Conservation (phyloP, 148 eudicot genomes). For the Cornus kousa region DNA sequence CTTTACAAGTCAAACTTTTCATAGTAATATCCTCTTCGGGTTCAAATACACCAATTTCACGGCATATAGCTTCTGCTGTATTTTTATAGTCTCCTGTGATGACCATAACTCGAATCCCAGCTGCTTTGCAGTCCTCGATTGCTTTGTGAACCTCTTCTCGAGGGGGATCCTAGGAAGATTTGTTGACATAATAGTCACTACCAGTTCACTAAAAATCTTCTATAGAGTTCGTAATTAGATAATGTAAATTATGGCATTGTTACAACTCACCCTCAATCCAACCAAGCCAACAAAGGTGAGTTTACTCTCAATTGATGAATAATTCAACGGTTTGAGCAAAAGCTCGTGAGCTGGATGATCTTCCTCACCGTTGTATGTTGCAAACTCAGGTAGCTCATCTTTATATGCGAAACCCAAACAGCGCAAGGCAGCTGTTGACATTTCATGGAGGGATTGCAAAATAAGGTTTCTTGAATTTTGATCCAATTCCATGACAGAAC, state of each 20-base stretch:
- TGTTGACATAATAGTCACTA: neutral
- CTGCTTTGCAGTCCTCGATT: slow-evolving; percentile 52
- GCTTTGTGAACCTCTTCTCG: slow-evolving; percentile 51
- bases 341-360: slow-evolving; percentile 33
- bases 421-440: slow-evolving; percentile 28
- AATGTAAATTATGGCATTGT: too few species aligned
- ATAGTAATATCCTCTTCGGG: slow-evolving; percentile 34
- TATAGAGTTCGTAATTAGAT: too few species aligned
- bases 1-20: slow-evolving; percentile 45
- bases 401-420: slow-evolving; percentile 33
- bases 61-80: slow-evolving; percentile 61
- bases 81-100: slow-evolving; percentile 53
- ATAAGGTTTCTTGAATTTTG: slow-evolving; percentile 14
- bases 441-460: slow-evolving; percentile 12
- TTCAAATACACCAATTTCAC: slow-evolving; percentile 51
- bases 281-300: slow-evolving; percentile 32
- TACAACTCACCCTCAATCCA: slow-evolving; percentile 25
- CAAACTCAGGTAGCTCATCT: slow-evolving; percentile 26
- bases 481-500: slow-evolving; percentile 27
- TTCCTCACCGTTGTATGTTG: slow-evolving; percentile 27
- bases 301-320: slow-evolving; percentile 26
- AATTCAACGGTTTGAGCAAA: slow-evolving; percentile 26
- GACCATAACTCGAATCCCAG: slow-evolving; percentile 56
- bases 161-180: slow-evolving; percentile 43
- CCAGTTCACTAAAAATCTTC: neutral